Evolutionary conservation across 1,139 yeast genomes (phyloP), one percentile per base, ranked within the genome.

Genomic region (Candida smagusa): DNA sequence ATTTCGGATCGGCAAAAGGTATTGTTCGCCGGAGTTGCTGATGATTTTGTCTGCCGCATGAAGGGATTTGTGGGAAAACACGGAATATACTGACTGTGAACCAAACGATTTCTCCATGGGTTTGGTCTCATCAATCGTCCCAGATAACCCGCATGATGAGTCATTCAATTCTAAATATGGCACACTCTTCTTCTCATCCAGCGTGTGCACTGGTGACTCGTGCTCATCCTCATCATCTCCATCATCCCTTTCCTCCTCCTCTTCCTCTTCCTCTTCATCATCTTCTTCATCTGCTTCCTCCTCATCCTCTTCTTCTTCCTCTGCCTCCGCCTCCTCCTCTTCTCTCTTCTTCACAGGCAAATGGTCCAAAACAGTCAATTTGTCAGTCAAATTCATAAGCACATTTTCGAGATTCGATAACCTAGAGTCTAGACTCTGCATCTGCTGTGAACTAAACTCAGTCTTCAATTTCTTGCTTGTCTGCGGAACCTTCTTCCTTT

Each of bases 41-140:
- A 69, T 47, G 4, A 57, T 48, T 8, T 47, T 45, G 21, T 50
- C 54, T 28, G 69, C 63, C 65, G 69, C 66, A 22, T 50, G 54
- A 42, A 68, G 44, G 4, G 72, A 65, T 34, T 61, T 61, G 11
- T 54, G 53, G 7, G 72, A 65, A 37, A 67, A 62, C 9, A 68
- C 63, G 19, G 67, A 57, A 40, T 66, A 42, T 33, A 66, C 56
- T 12, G 73, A 66, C 44, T 69, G 75, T 21, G 68, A 51, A 7
- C 73, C 74, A 29, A 64, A 58, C 39, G 58, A 68, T 16, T 49
- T 44, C 12, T 12, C 31, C 24, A 12, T 22, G 8, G 12, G 12
- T 12, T 26, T 12, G 11, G 11, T 28, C 7, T 22, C 31, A 2
- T 11, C 22, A 7, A 26, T 21, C 9, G 21, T 27, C 27, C 11